These are phyloP conservation scores for Populus trichocarpa DNA, from an alignment of 441 rosid genomes.

Conservation along the genomic window DNA sequence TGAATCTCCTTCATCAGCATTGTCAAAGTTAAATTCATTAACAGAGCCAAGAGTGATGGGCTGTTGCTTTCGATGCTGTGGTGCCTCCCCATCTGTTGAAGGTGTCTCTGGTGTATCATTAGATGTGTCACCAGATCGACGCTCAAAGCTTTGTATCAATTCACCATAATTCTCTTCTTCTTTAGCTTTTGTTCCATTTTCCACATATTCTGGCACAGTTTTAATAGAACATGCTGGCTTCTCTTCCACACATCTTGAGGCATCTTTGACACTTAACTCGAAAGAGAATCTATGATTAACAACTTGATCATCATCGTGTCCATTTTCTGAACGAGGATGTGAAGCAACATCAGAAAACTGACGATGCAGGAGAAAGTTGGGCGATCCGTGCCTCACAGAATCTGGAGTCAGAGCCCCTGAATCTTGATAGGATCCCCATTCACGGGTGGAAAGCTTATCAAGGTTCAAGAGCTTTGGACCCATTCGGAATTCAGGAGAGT, in stretches of 20 bases:
- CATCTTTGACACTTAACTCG: slow-evolving; percentile 44
- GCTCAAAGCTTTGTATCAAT: slow-evolving; percentile 11
- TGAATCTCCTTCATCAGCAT: slow-evolving; percentile 43
- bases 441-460: slow-evolving; percentile 34
- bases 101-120: slow-evolving; percentile 25
- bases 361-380: slow-evolving; percentile 25
- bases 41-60: slow-evolving; percentile 53
- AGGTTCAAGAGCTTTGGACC: slow-evolving; percentile 61
- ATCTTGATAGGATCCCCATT: slow-evolving; percentile 40
- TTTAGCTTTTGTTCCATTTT: slow-evolving; percentile 18
- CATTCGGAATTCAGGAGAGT: slow-evolving; percentile 50
- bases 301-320: slow-evolving; percentile 21
- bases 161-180: slow-evolving; percentile 18
- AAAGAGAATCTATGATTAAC: slow-evolving; percentile 23
- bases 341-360: slow-evolving; percentile 28
- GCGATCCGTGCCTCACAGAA: slow-evolving; percentile 31
- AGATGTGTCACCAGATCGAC: slow-evolving; percentile 31
- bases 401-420: slow-evolving; percentile 55
- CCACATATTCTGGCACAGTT: slow-evolving; percentile 17
- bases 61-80: slow-evolving; percentile 33
- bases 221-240: slow-evolving; percentile 39
- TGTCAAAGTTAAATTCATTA: slow-evolving; percentile 70
- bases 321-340: slow-evolving; percentile 17
- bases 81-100: slow-evolving; percentile 25
- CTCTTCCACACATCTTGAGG: slow-evolving; percentile 39